Percentiles rank a stretch among this genome's conserved stretches.
Conservation (phyloP, 306 rosid species). For the Parietaria judaica region DNA sequence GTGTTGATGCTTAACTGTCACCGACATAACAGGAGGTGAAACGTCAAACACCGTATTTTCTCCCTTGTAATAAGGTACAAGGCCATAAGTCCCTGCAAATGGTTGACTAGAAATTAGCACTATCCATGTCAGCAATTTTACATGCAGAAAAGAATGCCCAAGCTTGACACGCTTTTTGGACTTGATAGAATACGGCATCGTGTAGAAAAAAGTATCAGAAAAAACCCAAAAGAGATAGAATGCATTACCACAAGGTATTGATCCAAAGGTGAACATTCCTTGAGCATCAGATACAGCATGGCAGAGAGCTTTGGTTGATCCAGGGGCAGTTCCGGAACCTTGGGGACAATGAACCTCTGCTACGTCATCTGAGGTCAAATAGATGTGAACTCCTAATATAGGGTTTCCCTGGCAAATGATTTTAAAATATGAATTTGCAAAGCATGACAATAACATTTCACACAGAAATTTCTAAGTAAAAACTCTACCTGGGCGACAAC, state of each 20-base stretch:
- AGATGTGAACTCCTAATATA: conserved; percentile 82
- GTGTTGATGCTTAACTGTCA: conserved; percentile 76
- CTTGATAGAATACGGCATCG: not conserved
- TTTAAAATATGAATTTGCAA: conserved; percentile 9
- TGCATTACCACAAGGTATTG: conserved; percentile 81
- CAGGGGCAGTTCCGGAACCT: conserved; percentile 66
- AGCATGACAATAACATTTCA: conserved; percentile 5
- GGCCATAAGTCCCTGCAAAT: conserved; percentile 64
- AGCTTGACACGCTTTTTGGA: not conserved
- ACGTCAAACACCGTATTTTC: conserved; percentile 92
- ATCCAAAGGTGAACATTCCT: conserved; percentile 70
- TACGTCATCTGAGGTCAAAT: conserved; percentile 77
- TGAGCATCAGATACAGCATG: conserved; percentile 81
- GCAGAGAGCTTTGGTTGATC: conserved; percentile 58
- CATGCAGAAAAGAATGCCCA: not conserved
- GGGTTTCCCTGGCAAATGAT: conserved; percentile 73
- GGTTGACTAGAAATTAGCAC: conserved; percentile 19
- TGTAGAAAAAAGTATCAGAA: not conserved
- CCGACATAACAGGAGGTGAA: conserved; percentile 68
- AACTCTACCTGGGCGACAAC: conserved; percentile 91
- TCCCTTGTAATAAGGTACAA: conserved; percentile 94
- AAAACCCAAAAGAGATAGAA: conserved; percentile 3
- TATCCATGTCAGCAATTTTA: not conserved
- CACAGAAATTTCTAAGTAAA: conserved; percentile 9
- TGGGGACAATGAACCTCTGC: conserved; percentile 78